Percentiles rank a stretch among this genome's conserved stretches.
These are phyloP conservation scores for Talinum fruticosum DNA, from an alignment of 148 eudicot genomes.

Conservation along the genomic window DNA sequence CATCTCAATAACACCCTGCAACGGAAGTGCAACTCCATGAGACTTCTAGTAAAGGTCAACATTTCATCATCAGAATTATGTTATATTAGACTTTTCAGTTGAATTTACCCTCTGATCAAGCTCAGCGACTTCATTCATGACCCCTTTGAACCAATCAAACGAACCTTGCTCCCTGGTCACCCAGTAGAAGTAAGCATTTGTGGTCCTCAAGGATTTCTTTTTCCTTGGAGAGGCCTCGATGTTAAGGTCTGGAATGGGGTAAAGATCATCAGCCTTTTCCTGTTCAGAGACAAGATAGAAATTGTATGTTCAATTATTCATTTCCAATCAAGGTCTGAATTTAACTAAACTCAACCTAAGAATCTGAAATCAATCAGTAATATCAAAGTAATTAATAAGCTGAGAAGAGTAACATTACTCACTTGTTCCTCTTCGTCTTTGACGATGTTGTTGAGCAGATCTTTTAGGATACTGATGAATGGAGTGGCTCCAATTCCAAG, in stretches of 20 bases:
- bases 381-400: not conserved
- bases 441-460: conserved; percentile 80
- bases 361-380: not conserved
- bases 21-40: conserved; percentile 11
- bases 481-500: conserved; percentile 98
- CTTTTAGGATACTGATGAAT: conserved; percentile 88
- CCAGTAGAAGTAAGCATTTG: conserved; percentile 97
- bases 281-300: conserved; percentile 16
- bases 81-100: not conserved
- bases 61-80: not conserved
- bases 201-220: conserved; percentile 67
- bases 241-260: conserved; percentile 39
- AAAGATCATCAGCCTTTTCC: conserved; percentile 44
- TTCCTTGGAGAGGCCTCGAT: conserved; percentile 39
- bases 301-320: not conserved
- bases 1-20: conserved; percentile 95
- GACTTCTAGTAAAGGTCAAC: not conserved
- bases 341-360: not conserved
- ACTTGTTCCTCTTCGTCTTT: conserved; percentile 76
- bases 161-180: conserved; percentile 95
- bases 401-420: conserved; percentile 27
- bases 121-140: conserved; percentile 94
- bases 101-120: conserved; percentile 75
- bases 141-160: conserved; percentile 98
- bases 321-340: not conserved